Evolutionary conservation across 2,329 filamentous ascomycete genomes (phyloP).

Genomic region (Fusarium brevicatenulatum): DNA sequence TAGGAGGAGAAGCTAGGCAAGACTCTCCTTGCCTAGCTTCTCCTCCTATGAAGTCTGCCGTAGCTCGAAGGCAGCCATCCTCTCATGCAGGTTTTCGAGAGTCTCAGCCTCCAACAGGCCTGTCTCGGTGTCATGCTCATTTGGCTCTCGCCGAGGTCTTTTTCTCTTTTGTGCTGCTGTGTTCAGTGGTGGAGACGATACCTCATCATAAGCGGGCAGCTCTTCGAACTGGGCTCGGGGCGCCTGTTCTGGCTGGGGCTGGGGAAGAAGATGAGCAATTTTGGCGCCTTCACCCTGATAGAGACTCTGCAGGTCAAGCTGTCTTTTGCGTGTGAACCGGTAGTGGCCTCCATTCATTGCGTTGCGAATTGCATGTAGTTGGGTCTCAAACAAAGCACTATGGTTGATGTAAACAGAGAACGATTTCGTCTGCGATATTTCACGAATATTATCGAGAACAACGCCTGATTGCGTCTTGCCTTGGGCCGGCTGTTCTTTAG

Average conservation of each 20-base stretch:
- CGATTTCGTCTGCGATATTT: accelerated
- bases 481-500: neutral
- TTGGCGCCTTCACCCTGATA: neutral
- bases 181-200: accelerated
- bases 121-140: neutral
- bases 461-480: accelerated
- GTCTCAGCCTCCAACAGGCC: neutral
- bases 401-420: neutral
- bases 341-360: accelerated
- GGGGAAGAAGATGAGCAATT: neutral
- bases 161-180: neutral
- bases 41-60: neutral
- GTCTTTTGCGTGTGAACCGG: neutral
- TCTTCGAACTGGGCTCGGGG: accelerated
- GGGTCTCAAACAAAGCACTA: neutral
- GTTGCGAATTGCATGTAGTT: neutral
- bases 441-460: neutral
- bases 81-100: too few relatives aligned
- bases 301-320: neutral
- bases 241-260: neutral
- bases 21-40: neutral
- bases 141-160: neutral
- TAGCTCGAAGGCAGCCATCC: neutral
- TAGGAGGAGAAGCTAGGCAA: too few relatives aligned
- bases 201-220: neutral